phyloP scores from a whole-genome alignment of 768 basidiomycete species.

The Mycena crocata region DNA sequence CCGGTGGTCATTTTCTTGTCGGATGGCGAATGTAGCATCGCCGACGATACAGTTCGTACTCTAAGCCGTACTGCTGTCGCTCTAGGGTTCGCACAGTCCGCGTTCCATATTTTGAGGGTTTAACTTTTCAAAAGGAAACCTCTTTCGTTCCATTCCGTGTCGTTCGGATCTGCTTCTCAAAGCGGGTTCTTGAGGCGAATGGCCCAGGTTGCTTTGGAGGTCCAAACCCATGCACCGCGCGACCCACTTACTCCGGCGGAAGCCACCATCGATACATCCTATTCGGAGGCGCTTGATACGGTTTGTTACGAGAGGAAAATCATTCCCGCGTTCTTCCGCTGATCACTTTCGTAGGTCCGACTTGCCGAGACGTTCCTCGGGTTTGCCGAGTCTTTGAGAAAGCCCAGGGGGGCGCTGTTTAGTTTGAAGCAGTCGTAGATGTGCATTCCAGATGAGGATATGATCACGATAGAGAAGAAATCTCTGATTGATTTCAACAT shows the following conservation, averaged over 20 bases:
- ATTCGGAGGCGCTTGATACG: slow-evolving; percentile 59
- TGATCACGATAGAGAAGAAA: no score
- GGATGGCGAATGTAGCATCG: slow-evolving; percentile 61
- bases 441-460: no score
- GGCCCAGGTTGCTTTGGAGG: slow-evolving; percentile 56
- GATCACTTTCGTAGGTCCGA: slow-evolving; percentile 50
- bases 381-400: slow-evolving; percentile 62
- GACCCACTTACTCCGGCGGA: slow-evolving; percentile 49
- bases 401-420: slow-evolving; percentile 54
- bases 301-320: slow-evolving; percentile 41
- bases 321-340: background rate
- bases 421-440: slow-evolving; percentile 9
- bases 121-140: slow-evolving; percentile 50
- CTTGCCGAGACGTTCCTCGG: slow-evolving; percentile 64
- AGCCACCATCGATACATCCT: slow-evolving; percentile 54
- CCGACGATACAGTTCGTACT: slow-evolving; percentile 53
- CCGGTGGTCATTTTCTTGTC: slow-evolving; percentile 68
- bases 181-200: slow-evolving; percentile 52
- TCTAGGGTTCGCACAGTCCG: slow-evolving; percentile 56
- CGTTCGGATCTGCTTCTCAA: slow-evolving; percentile 52
- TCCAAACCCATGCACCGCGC: slow-evolving; percentile 54
- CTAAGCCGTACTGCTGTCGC: slow-evolving; percentile 55
- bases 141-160: slow-evolving; percentile 63
- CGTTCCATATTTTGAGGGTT: background rate
- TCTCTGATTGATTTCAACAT: no score